Base-by-base conservation (phyloP, 352 stramenopile genomes). In the Globisporangium spiculum region DNA sequence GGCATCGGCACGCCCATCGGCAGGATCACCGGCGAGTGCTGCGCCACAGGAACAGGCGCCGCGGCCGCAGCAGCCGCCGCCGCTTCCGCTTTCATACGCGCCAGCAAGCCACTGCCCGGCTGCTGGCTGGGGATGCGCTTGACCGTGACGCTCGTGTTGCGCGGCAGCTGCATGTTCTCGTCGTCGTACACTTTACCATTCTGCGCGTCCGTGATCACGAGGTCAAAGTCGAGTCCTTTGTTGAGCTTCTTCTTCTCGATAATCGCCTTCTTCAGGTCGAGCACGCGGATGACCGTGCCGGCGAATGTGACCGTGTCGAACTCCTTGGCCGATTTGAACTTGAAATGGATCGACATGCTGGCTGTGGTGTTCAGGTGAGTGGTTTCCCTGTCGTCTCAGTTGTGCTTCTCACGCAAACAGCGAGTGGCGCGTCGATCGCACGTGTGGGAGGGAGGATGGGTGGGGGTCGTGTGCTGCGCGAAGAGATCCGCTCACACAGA, bases 231-330 rank as follows among this genome's bases (percentile, higher is more conserved):
- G 53, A 97, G 82, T 0, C 92, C 92, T 64, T 97, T 97, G 67
- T 88, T 86, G 27, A 98, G 82, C 64, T 96, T 96, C 76, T 97
- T 97, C 74, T 97, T 93, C 57, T 97, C 92, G 53, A 98, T 92
- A 67, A 98, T 98, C 34, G 90, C 90, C 69, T 96, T 93, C 79
- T 98, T 97, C n/a, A 97, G 78, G 75, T 96, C 89, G 36, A 96
- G 65, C 57, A 96, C 86, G 66, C 87, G 86, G 75, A 96, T 96
- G 54, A 93, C 85, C 12, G 88, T 86, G 68, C 89, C 89, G 5
- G 84, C 75, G 62, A 96, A 95, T 52, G 85, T 92, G 32, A 96
- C 86, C 34, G 87, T 95, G 72, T 93, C 87, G 69, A 96, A 96
- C 73, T 94, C 87, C 77, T 95, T 96, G 62, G 88, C 87, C 30